These are phyloP conservation scores for Podaxis pistillaris DNA, from an alignment of 768 basidiomycete species.

Conservation along the genomic window DNA sequence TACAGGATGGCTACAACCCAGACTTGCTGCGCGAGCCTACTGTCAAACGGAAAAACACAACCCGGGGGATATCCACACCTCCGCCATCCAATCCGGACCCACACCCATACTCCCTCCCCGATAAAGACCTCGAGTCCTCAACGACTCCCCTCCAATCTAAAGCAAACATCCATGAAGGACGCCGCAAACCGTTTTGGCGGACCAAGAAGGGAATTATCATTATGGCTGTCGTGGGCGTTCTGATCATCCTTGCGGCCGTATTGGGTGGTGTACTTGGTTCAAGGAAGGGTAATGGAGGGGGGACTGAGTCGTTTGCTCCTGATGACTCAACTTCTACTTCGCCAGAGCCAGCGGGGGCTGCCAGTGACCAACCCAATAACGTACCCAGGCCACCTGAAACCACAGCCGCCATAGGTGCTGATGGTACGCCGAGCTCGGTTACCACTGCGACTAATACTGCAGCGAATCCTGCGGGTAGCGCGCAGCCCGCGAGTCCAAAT, in stretches of 20 bases:
- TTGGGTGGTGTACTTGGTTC: slow-evolving; percentile 61
- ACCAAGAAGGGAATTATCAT: slow-evolving; percentile 41
- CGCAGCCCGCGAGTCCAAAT: no score
- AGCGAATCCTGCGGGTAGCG: no score
- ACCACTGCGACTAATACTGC: no score
- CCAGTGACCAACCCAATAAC: no score
- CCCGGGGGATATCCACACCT: slow-evolving; percentile 11
- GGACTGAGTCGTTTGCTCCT: no score
- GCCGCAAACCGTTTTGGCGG: slow-evolving; percentile 35
- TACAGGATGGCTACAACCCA: slow-evolving; percentile 27
- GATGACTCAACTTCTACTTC: no score
- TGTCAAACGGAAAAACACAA: neutral
- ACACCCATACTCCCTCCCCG: neutral
- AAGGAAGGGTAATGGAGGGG: slow-evolving; percentile 8
- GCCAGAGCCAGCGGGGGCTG: no score
- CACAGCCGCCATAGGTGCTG: no score
- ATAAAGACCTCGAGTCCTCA: slow-evolving; percentile 10
- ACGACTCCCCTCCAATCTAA: slow-evolving; percentile 17
- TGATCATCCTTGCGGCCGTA: slow-evolving; percentile 44
- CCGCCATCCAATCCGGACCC: slow-evolving; percentile 18
- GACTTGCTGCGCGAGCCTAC: slow-evolving; percentile 23
- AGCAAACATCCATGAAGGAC: slow-evolving; percentile 35
- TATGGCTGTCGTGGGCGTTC: neutral
- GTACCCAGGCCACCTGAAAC: no score
- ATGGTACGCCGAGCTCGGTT: no score